Percentiles rank a stretch among this genome's conserved stretches.
Conservation (phyloP, 2,329 filamentous ascomycete genomes). For the Phialophora expanda region DNA sequence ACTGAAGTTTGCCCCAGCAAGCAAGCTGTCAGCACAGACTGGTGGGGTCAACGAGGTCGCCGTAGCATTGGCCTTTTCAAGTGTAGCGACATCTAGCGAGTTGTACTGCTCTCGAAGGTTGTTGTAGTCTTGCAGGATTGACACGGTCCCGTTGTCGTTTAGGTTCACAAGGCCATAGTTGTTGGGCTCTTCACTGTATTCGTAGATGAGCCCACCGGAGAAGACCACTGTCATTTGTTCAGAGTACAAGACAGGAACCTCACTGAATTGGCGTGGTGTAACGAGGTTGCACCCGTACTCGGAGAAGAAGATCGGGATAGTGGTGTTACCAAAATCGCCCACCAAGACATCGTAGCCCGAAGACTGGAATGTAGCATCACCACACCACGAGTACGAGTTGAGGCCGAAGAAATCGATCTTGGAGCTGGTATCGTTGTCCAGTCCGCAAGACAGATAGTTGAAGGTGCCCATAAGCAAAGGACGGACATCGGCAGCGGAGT, state of each 20-base stretch:
- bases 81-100: slow-evolving; percentile 71
- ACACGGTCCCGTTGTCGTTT: slow-evolving; percentile 62
- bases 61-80: slow-evolving; percentile 67
- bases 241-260: slow-evolving; percentile 66
- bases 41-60: slow-evolving; percentile 63
- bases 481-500: slow-evolving; percentile 69
- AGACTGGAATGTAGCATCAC: slow-evolving; percentile 59
- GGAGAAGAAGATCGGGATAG: slow-evolving; percentile 69
- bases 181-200: slow-evolving; percentile 56
- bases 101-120: slow-evolving; percentile 76
- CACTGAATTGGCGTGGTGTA: slow-evolving; percentile 62
- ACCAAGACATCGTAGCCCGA: slow-evolving; percentile 64
- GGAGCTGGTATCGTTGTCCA: slow-evolving; percentile 56
- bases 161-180: slow-evolving; percentile 65
- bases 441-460: slow-evolving; percentile 65
- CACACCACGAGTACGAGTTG: slow-evolving; percentile 73
- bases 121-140: slow-evolving; percentile 69
- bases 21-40: slow-evolving; percentile 69
- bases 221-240: slow-evolving; percentile 63
- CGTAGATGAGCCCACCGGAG: slow-evolving; percentile 62
- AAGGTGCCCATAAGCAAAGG: slow-evolving; percentile 65
- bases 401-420: slow-evolving; percentile 69
- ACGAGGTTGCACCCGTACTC: slow-evolving; percentile 70
- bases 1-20: slow-evolving; percentile 71
- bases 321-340: slow-evolving; percentile 62